A percentile compares a stretch with the other conserved stretches of the same genome.
Evolutionary conservation across 2,329 filamentous ascomycete genomes (phyloP).

Genomic region (Didymella exigua): DNA sequence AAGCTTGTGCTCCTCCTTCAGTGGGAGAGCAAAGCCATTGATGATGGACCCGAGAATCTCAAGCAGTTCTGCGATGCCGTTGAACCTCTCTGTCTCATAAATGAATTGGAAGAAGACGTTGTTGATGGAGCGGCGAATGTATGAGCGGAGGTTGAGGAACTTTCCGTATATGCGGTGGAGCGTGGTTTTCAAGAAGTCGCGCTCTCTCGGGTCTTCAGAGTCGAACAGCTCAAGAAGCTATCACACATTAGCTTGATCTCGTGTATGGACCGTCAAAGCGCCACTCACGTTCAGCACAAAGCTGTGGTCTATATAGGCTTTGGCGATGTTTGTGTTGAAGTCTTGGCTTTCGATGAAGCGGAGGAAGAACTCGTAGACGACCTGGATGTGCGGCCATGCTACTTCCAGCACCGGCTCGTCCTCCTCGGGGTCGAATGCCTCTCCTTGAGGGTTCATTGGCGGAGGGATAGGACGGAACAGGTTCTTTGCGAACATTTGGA

Average conservation of each 20-base stretch:
- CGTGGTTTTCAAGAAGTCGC: conserved; percentile 97
- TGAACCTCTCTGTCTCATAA: conserved; percentile 98
- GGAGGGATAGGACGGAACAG: conserved; percentile 96
- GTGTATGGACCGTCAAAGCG: background rate
- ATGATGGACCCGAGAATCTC: conserved; percentile 99
- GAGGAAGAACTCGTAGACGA: conserved; percentile 99
- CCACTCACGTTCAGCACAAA: conserved; percentile 78
- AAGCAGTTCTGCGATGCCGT: conserved; percentile 93
- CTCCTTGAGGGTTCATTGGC: conserved; percentile 95
- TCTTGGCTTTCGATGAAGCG: conserved; percentile 99
- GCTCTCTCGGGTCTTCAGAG: conserved; percentile 93
- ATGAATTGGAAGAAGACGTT: conserved; percentile 99
- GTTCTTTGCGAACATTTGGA: conserved; percentile 99
- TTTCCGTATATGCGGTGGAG: conserved; percentile 98
- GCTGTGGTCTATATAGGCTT: conserved; percentile 97
- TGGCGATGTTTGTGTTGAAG: conserved; percentile 99
- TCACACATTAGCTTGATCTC: background rate
- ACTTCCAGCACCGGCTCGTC: conserved; percentile 98
- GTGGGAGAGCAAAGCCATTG: conserved; percentile 93
- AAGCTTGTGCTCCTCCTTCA: conserved; percentile 98
- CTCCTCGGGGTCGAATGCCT: conserved; percentile 98
- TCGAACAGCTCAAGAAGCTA: conserved; percentile 96
- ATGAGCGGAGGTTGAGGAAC: conserved; percentile 95
- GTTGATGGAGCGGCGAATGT: conserved; percentile 98
- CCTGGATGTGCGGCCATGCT: conserved; percentile 98